Evolutionary conservation across 805 yeast genomes (phyloP).

Genomic region (Metschnikowia sp.): DNA sequence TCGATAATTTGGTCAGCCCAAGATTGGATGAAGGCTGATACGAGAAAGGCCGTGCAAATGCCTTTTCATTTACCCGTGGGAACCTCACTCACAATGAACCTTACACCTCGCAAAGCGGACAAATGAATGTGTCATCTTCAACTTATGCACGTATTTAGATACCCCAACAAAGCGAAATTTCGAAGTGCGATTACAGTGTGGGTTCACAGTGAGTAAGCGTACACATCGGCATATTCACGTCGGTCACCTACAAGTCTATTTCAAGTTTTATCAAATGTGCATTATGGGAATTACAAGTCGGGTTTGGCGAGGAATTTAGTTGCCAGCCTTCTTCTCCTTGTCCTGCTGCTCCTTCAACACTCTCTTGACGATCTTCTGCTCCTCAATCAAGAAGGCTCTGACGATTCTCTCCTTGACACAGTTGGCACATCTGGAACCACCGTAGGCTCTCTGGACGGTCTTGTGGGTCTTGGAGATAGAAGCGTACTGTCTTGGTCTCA

Average conservation of each 20-base stretch:
- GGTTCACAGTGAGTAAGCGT: neutral
- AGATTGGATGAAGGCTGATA: too few relatives aligned
- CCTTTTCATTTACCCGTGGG: too few relatives aligned
- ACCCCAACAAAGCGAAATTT: too few relatives aligned
- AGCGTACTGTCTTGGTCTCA: conserved; percentile 99
- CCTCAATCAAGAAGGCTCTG: conserved; percentile 99
- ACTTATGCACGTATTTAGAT: too few relatives aligned
- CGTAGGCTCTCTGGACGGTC: conserved; percentile 99
- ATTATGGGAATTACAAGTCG: conserved; percentile 13
- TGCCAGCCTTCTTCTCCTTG: conserved; percentile 63
- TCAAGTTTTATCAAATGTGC: conserved; percentile 10
- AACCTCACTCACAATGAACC: too few relatives aligned
- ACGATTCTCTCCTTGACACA: conserved; percentile 99
- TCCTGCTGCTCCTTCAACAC: conserved; percentile 95
- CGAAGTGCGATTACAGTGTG: too few relatives aligned
- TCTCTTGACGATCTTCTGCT: conserved; percentile 99
- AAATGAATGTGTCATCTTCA: too few relatives aligned
- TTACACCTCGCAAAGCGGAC: too few relatives aligned
- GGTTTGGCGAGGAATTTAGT: conserved; percentile 12
- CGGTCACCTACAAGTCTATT: neutral
- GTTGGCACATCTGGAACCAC: conserved; percentile 98
- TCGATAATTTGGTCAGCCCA: too few relatives aligned
- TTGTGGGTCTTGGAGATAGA: conserved; percentile 91
- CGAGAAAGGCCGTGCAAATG: too few relatives aligned
- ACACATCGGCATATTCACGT: neutral